These are phyloP conservation scores for Martiniozyma asiatica DNA, from an alignment of 1,139 yeast genomes.

Conservation along the genomic window DNA sequence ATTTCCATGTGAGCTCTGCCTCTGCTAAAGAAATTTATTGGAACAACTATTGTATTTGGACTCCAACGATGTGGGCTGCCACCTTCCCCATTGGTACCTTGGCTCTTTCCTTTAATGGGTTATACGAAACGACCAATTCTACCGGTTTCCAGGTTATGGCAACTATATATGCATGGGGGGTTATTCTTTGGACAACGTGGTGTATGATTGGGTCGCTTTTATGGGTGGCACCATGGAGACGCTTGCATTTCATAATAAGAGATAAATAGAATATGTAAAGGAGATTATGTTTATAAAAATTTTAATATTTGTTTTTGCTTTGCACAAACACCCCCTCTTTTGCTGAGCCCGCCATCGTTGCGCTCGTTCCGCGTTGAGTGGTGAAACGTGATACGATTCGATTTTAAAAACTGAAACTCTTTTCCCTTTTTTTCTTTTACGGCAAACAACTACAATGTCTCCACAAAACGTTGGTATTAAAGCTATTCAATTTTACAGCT, in stretches of 20 bases:
- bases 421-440: neutral
- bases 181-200: slow-evolving; percentile 26
- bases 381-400: no score
- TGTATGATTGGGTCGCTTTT: slow-evolving; percentile 30
- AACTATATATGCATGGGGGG: slow-evolving; percentile 43
- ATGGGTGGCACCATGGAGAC: no score
- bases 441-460: slow-evolving; percentile 6
- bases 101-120: slow-evolving; percentile 45
- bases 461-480: slow-evolving; percentile 87
- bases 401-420: no score
- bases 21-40: neutral
- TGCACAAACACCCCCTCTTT: no score
- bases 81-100: slow-evolving; percentile 88
- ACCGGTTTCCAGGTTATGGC: slow-evolving; percentile 47
- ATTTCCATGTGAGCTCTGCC: slow-evolving; percentile 1
- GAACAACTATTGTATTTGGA: slow-evolving; percentile 24
- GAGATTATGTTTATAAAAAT: no score
- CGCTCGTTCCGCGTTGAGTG: no score
- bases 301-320: no score
- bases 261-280: no score
- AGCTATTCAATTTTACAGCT: slow-evolving; percentile 87
- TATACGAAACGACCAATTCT: slow-evolving; percentile 34
- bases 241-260: no score
- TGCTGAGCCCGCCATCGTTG: no score
- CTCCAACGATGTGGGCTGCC: slow-evolving; percentile 70